Evolutionary conservation across 1,284 basidiomycete species (phyloP).

Genomic region (Xerocomus minutiporus): DNA sequence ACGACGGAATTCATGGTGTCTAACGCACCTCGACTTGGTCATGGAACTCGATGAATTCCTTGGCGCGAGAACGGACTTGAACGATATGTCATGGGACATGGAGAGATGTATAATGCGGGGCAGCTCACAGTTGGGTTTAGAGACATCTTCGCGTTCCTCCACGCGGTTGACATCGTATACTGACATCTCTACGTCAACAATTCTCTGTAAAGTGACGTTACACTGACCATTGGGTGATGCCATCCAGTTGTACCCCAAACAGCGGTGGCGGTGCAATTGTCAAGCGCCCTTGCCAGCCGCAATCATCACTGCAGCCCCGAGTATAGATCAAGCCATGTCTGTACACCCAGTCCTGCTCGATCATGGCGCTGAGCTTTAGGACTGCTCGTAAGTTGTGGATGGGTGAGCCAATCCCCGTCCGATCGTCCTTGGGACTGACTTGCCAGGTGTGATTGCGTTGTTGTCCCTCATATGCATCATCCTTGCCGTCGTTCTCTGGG

Average conservation of each 20-base stretch:
- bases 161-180: slow-evolving; percentile 7
- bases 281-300: slow-evolving; percentile 13
- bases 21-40: slow-evolving; percentile 65
- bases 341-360: not conserved
- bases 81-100: not conserved
- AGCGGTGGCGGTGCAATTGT: slow-evolving; percentile 20
- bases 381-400: slow-evolving; percentile 31
- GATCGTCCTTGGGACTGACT: not conserved
- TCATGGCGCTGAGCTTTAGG: slow-evolving; percentile 31
- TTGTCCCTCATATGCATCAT: slow-evolving; percentile 26
- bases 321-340: not conserved
- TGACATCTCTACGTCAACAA: not conserved
- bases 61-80: slow-evolving; percentile 48
- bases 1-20: slow-evolving; percentile 1
- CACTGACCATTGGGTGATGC: not conserved
- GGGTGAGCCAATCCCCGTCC: slow-evolving; percentile 20
- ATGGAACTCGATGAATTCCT: slow-evolving; percentile 78
- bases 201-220: not conserved
- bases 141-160: slow-evolving; percentile 4
- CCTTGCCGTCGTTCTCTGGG: slow-evolving; percentile 31
- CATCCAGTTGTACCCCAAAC: not conserved
- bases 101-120: not conserved
- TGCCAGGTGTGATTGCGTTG: slow-evolving; percentile 25
- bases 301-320: not conserved
- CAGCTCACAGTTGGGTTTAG: slow-evolving; percentile 18